These are phyloP conservation scores for Venturia aucupariae DNA, from an alignment of 2,329 filamentous ascomycete species.

Conservation along the genomic window DNA sequence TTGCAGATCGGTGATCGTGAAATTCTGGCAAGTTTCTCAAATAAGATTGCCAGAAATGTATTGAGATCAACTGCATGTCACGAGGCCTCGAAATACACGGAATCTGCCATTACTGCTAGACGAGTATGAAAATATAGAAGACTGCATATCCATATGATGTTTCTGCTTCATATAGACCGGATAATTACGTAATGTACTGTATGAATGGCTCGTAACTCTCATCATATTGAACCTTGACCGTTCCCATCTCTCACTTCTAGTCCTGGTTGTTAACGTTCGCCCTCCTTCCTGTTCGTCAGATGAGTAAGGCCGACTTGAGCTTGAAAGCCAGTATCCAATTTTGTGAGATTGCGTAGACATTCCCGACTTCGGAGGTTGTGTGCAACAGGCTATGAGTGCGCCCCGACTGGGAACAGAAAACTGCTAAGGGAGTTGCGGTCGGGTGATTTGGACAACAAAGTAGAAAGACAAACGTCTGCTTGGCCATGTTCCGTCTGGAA, in stretches of 20 bases:
- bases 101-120: too few relatives aligned
- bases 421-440: background rate
- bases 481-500: too few relatives aligned
- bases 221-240: background rate
- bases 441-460: too few relatives aligned
- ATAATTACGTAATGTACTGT: background rate
- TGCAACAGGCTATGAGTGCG: background rate
- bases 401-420: background rate
- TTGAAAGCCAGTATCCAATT: background rate
- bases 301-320: background rate
- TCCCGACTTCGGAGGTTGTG: background rate
- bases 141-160: too few relatives aligned
- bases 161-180: background rate
- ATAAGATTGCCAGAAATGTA: too few relatives aligned
- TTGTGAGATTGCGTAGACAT: background rate
- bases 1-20: too few relatives aligned
- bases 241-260: background rate
- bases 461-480: too few relatives aligned
- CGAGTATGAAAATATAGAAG: too few relatives aligned
- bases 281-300: background rate
- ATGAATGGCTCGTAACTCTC: background rate
- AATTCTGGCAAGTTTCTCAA: too few relatives aligned
- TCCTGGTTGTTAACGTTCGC: background rate
- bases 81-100: too few relatives aligned
- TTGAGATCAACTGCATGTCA: too few relatives aligned